Evolutionary conservation across 768 basidiomycete species (phyloP), one percentile per base, ranked within the genome.

Genomic region (Tylopilus sp.): DNA sequence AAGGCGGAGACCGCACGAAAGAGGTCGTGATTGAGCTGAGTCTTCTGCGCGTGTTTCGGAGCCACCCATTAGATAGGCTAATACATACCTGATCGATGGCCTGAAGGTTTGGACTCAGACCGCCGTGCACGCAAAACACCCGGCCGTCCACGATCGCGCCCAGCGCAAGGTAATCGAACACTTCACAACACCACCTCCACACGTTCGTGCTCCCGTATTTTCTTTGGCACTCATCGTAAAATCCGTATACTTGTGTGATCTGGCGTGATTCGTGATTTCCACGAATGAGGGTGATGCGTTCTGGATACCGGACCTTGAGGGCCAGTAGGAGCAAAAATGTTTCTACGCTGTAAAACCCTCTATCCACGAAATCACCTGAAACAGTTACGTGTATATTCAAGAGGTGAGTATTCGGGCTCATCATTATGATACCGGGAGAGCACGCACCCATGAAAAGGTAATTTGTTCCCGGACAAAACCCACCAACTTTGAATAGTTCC

Each of bases 211-310:
- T 84, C 4, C 95, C 95, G 62, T 97, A 98, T 69, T 98, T 98
- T 31, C 95, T 75, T 69, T 93, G 90, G 68, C 95, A 98, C 66
- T 98, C 95, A 70, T 98, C 95, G 70, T 91, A 92, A 64, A 92
- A 92, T 18, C 91, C 90, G 66, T 93, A 93, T 0, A 93, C 91
- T 67, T 98, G 95, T 0, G 95, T 98, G 60, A 98, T 98, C 66
- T 98, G 95, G 3, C 95, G 79, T 6, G 90, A 93, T 69, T 98
- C 95, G 75, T 98, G 95, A 79, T 98, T 98, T 10, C 95, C 95
- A 41, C 95, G 81, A 56, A 98, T 95, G 57, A 98, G 85, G 0
- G 93, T 97, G 68, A 98, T 95, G 47, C 94, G 86, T 65, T 98
- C 95, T 23, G 95, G 95, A 69, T 97, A 98, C 20, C 95, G 91